Percentiles rank a stretch among this genome's conserved stretches.
These are phyloP conservation scores for Fusarium longipes DNA, from an alignment of 2,329 filamentous ascomycete species.

Conservation along the genomic window DNA sequence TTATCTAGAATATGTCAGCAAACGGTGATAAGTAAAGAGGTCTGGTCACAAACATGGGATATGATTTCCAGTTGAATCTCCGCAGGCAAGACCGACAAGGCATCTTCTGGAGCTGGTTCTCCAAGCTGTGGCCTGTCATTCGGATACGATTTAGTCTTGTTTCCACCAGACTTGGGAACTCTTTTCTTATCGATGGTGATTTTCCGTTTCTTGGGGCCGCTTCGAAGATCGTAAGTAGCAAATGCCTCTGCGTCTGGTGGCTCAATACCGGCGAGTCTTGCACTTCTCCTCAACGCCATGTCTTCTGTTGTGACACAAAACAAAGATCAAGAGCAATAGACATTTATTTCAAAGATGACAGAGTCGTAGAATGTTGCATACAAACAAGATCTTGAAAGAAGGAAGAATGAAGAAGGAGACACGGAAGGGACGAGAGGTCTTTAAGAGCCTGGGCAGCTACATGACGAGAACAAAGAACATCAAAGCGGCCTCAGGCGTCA, in stretches of 20 bases:
- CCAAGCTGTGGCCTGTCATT: not conserved
- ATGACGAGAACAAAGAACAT: too few relatives aligned
- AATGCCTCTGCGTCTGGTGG: not conserved
- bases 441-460: too few relatives aligned
- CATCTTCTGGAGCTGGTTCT: not conserved
- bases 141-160: too few relatives aligned
- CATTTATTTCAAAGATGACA: too few relatives aligned
- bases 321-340: too few relatives aligned
- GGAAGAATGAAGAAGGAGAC: too few relatives aligned
- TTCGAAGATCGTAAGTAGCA: not conserved
- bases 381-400: too few relatives aligned
- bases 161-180: too few relatives aligned
- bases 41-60: not conserved
- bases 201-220: not conserved
- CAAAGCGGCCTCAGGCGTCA: too few relatives aligned
- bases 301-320: not conserved
- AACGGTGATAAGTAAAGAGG: fast-evolving
- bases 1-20: not conserved
- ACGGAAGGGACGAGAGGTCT: too few relatives aligned
- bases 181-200: too few relatives aligned
- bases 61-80: slow-evolving; percentile 3
- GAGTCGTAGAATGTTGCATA: too few relatives aligned
- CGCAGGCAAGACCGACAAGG: not conserved
- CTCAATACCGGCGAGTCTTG: not conserved
- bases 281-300: not conserved